These are phyloP conservation scores for Acacia pycnantha DNA, from an alignment of 331 rosid genomes.

Conservation along the genomic window DNA sequence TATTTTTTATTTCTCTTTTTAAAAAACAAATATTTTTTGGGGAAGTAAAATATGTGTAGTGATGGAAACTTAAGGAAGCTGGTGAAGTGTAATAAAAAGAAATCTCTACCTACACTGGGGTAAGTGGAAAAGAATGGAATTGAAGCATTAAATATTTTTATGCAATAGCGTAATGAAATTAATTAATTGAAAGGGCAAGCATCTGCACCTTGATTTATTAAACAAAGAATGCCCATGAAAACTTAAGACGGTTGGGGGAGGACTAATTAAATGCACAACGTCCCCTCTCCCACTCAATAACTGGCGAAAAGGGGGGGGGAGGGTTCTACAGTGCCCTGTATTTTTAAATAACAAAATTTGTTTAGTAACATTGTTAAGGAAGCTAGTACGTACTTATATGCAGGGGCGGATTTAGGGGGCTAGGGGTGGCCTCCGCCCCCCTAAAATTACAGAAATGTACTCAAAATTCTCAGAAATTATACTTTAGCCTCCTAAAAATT, in stretches of 20 bases:
- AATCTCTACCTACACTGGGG: neutral
- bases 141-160: neutral
- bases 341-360: too few relatives aligned
- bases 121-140: neutral
- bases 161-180: neutral
- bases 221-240: neutral
- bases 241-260: neutral
- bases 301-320: neutral
- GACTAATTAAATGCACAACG: neutral
- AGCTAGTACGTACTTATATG: too few relatives aligned
- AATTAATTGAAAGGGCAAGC: neutral
- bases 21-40: too few relatives aligned
- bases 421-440: too few relatives aligned
- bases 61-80: neutral
- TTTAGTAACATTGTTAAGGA: neutral
- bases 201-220: neutral
- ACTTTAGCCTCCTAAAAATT: too few relatives aligned
- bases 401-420: too few relatives aligned
- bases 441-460: too few relatives aligned
- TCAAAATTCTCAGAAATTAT: too few relatives aligned
- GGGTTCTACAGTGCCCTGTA: too few relatives aligned
- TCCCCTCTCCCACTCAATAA: neutral
- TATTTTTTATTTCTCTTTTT: too few relatives aligned
- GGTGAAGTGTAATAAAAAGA: neutral
- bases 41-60: too few relatives aligned